Conservation (phyloP, 2,329 filamentous ascomycete genomes). For the Aspergillus thermomutatus region DNA sequence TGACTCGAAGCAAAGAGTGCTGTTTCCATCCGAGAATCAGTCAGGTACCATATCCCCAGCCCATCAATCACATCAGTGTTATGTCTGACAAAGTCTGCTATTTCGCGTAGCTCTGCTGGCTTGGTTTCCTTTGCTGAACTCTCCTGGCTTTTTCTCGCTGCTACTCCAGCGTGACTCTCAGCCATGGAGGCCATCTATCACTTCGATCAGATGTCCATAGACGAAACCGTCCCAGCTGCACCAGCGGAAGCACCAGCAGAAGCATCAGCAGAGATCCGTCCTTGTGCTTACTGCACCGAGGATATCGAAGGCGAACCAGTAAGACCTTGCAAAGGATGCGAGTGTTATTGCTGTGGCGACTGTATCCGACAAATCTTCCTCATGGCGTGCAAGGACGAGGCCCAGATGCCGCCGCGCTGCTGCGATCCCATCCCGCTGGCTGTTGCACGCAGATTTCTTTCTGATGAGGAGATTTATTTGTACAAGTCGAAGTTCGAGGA, state of each 20-base stretch:
- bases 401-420: constrained; percentile 47
- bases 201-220: not conserved
- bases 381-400: constrained; percentile 35
- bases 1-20: not conserved
- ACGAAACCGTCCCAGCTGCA: not conserved
- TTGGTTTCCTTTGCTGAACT: not conserved
- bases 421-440: constrained; percentile 44
- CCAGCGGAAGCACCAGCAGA: not conserved
- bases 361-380: constrained; percentile 37
- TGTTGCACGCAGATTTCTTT: constrained; percentile 34
- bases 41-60: not conserved
- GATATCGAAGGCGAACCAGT: not conserved
- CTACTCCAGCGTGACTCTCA: not conserved
- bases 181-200: not conserved
- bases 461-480: constrained; percentile 29
- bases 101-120: not conserved
- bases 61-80: not conserved
- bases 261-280: not conserved
- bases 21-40: not conserved
- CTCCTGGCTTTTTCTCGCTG: not conserved
- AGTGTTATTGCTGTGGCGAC: not conserved
- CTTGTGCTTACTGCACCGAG: not conserved
- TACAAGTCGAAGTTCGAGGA: constrained; percentile 49
- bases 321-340: constrained; percentile 2
- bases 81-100: not conserved